Base-by-base conservation (phyloP, 108 stramenopile species). In the Seminavis robusta region DNA sequence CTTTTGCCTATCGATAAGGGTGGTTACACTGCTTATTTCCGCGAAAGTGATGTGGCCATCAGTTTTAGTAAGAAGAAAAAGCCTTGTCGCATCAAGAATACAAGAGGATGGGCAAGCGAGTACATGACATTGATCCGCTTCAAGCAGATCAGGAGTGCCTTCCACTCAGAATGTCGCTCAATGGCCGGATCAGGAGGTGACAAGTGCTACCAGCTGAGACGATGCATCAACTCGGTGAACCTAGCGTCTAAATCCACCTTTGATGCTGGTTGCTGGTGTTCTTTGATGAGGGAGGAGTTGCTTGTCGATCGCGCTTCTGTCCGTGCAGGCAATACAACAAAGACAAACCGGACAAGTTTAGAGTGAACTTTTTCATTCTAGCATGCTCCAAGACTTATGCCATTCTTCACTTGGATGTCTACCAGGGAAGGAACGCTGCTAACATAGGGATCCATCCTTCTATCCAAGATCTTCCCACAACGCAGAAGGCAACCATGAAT, bases 271-370 rank as follows among this genome's bases (percentile, higher is more conserved):
- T 31, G 3, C 17, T 17, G 29, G 4, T 62, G 51, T 20, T n/a
- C 31, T 52, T 62, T 28, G 40, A 62, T 38, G 61, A 62, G 21
- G 61, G 61, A 16, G 61, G 61, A 2, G 34, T 62, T 53, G 50
- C 33, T 4, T 52, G 28, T 38, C 47, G 61, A n/a, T 52, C 51
- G 1, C 3, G 47, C n/a, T 38, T n/a, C 19, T 45, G 44, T 38
- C 49, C 49, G 21, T 49, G 51, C 3, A 31, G 50, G 3, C 51
- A 62, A 38, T 62, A 62, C 61, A 62, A 52, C 36, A 62, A 62
- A 29, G 51, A 52, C 51, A 62, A 62, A 42, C 61, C 61, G 13
- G 16, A 62, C 3, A 62, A 62, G 20, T 62, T 52, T 10, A 9
- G 37, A 11, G 54, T 55, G 24, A 36, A 55, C 21, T 38, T 62